Base-by-base conservation (phyloP, 2,329 filamentous ascomycete species). In the Stylonectria norvegica region DNA sequence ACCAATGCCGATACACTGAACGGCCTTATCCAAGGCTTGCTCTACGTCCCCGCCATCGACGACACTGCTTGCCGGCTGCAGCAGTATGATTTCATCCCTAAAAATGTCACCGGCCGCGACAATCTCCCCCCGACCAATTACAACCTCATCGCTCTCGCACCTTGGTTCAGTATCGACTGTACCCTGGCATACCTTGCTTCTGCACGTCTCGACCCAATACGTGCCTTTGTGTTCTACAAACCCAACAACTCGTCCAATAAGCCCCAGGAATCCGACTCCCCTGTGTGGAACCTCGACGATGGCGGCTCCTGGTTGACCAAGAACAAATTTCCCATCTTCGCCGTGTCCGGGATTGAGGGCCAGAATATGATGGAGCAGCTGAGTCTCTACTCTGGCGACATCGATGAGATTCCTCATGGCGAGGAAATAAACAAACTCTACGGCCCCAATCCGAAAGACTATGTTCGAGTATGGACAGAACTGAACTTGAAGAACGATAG, bases 271-370 rank as follows among this genome's bases (percentile, higher is more conserved):
- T 68, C 75, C 9, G 78, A 78, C 40, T 81, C 86, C 29, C 59
- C 72, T 1, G 67, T 72, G 2, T 96, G 91, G 91, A 69, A 78
- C 44, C 69, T 95, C 14, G 69, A 79, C 12, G 85, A 89, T 57
- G 74, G 73, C 11, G 79, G 76, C 10, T 68, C 68, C n/a, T 96
- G 89, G 89, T 85, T 81, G 60, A 64, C 67, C 2, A 66, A 71
- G n/a, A 84, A 84, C 55, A 71, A 76, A 19, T 95, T 82, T 55
- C 90, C 91, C 0, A 80, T 95, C 10, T 96, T 93, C 64, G 89
- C 87, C 28, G 70, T 97, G 12, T 78, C 88, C 0, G 81, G 85
- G 5, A 64, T 70, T 8, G 73, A 79, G 15, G 91, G 89, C 16
- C 63, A 68, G 10, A 69, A 73, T 22, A 75, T 95, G 64, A 85